Evolutionary conservation across 371 early-diverging fungal genomes (phyloP), one percentile per base, ranked within the genome.

Genomic region (Nematocida parisii): DNA sequence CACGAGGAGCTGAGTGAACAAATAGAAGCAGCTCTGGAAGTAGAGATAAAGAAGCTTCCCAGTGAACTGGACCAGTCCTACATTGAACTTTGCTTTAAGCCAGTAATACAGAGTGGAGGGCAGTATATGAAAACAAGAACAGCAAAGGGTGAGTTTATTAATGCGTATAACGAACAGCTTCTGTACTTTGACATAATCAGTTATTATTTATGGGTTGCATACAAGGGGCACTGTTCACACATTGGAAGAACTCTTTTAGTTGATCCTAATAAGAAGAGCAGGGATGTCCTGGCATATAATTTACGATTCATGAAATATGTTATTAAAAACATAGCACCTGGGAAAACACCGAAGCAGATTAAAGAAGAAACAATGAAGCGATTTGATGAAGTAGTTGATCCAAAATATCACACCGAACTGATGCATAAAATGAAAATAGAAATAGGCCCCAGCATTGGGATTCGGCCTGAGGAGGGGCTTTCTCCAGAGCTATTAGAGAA

Each of bases 21-120:
- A 62, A 90, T 92, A 0, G 94, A 94, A 66, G 89, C 86, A 47
- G 89, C 87, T 5, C 84, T 94, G 47, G 86, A 88, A 52, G 90
- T 92, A 74, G 90, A 91, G 52, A 91, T 90, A 73, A 85, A 90
- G 77, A 90, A 89, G 62, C 85, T 91, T 54, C 92, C 92, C 0
- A 85, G 87, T 20, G 92, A 92, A 81, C 91, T 91, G 85, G 80
- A 82, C 54, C 75, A 70, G 64, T 57, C 73, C 50, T 70, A 82
- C 45, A 50, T 74, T 55, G 97, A 97, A 62, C 93, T 93, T 92
- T 93, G 95, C 84, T 93, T 94, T 73, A 88, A 91, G 5, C 96
- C 97, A 13, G 92, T 95, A 80, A 90, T 97, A 68, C 96, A 96
- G 87, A 93, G 93, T 87, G 96, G 96, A 67, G 95, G 95, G 50